Base-by-base conservation (phyloP, 73 alveolate genomes). In the Symbiodinium natans region DNA sequence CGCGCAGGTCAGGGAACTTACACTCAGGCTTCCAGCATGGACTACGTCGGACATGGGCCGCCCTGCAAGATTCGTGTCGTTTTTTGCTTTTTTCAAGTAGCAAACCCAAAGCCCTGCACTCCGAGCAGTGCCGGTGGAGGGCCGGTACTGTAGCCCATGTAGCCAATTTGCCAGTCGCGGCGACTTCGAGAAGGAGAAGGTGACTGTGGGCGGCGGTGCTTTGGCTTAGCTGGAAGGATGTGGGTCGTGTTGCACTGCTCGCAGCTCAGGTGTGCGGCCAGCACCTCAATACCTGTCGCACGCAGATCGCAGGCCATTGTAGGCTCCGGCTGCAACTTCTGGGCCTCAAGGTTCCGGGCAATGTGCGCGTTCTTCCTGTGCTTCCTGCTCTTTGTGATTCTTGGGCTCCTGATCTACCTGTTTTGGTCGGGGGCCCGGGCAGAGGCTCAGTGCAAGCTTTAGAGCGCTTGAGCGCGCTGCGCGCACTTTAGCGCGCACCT, bases 101-200 rank as follows among this genome's bases (percentile, higher is more conserved):
- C 43, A 38, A 34, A 15, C 36, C 59, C 88, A 34, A 38, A 33
- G 5, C 29, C 59, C 54, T 38, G 88, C 40, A 36, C 88, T 80
- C 59, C 54, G 88, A 38, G 88, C 21, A 34, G 59, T 80, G 15
- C 88, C 88, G 40, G 38, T 80, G 88, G 59, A 52, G 36, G 38
- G 88, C 59, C 31, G 88, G 15, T 0, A 34, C 21, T 36, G 88
- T 13, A 36, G 17, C 63, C 63, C 63, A 48, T 48, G 63, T 8
- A 17, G 23, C 63, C 8, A n/a, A n/a, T n/a, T 2, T 52, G 68
- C 68, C 68, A 52, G 68, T 27, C 68, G 68, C n/a, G 68, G 68
- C 68, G 68, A 52, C 68, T 52, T 52, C 68, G 68, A 52, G 68
- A 52, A 52, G 68, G 68, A 52, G 68, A 52, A 52, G 68, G 68